Conservation (phyloP, 1,139 yeast genomes). For the Suhomyces bolitotheri region DNA sequence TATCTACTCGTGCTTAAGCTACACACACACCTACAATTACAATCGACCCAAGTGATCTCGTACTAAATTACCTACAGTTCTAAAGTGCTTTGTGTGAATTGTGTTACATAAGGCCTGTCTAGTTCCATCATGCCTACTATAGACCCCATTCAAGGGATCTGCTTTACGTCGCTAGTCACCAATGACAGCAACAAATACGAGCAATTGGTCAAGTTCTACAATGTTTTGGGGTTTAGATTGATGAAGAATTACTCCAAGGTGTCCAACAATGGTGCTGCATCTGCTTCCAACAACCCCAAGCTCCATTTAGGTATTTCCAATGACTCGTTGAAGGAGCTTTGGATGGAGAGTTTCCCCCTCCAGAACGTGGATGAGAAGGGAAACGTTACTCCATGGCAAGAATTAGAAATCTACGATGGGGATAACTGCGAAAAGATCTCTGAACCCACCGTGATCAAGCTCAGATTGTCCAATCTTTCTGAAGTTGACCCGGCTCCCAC, state of each 20-base stretch:
- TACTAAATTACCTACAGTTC: no score
- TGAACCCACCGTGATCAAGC: slow-evolving; percentile 47
- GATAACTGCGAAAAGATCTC: slow-evolving; percentile 34
- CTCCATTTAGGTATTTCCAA: slow-evolving; percentile 55
- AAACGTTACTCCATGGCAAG: slow-evolving; percentile 58
- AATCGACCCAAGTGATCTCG: no score
- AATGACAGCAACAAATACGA: slow-evolving; percentile 47
- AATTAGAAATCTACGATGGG: slow-evolving; percentile 55
- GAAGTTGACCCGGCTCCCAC: slow-evolving; percentile 33
- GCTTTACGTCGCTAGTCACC: slow-evolving; percentile 61
- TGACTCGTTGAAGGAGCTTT: slow-evolving; percentile 65
- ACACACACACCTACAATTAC: no score
- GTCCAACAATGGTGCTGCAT: slow-evolving; percentile 43
- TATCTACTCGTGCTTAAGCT: no score
- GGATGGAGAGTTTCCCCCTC: slow-evolving; percentile 71
- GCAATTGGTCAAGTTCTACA: slow-evolving; percentile 53
- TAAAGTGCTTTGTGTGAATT: no score
- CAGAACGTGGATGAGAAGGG: slow-evolving; percentile 50
- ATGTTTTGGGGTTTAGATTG: slow-evolving; percentile 56
- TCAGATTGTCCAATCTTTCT: slow-evolving; percentile 50
- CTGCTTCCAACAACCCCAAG: slow-evolving; percentile 29
- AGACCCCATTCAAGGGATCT: slow-evolving; percentile 16
- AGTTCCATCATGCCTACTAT: slow-evolving; percentile 8
- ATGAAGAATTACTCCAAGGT: slow-evolving; percentile 55
- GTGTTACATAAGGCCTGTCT: no score